These are phyloP conservation scores for Plasmodium inui DNA, from an alignment of 169 alveolate genomes.

Conservation along the genomic window DNA sequence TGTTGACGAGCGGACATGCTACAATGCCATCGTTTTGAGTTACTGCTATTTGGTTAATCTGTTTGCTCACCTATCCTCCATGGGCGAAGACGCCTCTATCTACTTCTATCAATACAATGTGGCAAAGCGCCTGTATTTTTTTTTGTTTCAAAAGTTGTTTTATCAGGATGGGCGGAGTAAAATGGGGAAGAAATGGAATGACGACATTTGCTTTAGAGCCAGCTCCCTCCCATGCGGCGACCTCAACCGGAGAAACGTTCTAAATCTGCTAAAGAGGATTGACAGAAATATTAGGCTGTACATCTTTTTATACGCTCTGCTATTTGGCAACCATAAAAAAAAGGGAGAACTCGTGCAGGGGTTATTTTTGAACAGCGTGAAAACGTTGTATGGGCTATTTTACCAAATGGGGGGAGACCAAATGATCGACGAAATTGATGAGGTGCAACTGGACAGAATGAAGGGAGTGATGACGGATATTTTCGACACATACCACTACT, in stretches of 20 bases:
- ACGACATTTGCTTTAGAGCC: background rate
- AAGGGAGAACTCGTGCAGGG: constrained; percentile 27
- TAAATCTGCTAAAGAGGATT: constrained; percentile 25
- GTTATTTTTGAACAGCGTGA: constrained; percentile 65
- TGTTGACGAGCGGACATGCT: constrained; percentile 18
- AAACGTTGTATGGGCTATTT: constrained; percentile 21
- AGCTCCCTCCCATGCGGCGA: background rate
- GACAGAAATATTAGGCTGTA: constrained; percentile 70
- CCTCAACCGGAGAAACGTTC: constrained; percentile 12
- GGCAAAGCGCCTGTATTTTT: constrained; percentile 69
- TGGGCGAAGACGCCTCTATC: constrained; percentile 56
- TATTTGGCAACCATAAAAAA: constrained; percentile 25
- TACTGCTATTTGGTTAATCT: constrained; percentile 54
- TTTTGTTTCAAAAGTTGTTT: constrained; percentile 56
- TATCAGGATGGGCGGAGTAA: background rate
- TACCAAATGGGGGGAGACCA: background rate
- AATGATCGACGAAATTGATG: constrained; percentile 14
- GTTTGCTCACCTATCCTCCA: constrained; percentile 29
- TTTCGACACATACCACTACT: constrained; percentile 55
- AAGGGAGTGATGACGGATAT: constrained; percentile 17
- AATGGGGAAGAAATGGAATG: background rate
- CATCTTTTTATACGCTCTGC: constrained; percentile 68
- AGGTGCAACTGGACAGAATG: constrained; percentile 2
- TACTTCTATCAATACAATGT: constrained; percentile 68
- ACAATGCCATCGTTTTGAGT: constrained; percentile 57